phyloP scores from a whole-genome alignment of 768 basidiomycete genomes.

The Lentinus tigrinus region DNA sequence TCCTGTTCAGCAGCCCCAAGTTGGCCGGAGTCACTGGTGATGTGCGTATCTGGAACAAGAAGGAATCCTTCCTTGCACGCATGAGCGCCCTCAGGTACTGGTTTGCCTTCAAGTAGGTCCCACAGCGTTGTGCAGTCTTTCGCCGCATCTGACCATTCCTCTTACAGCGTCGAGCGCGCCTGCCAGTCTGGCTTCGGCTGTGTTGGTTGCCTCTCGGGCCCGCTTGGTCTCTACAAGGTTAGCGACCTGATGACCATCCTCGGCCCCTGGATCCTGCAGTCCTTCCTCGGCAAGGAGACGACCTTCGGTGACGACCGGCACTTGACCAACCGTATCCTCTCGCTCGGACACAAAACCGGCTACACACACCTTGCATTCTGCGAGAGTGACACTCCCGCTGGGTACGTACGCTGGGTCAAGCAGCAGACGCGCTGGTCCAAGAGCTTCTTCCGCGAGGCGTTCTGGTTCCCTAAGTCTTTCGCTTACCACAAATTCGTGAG shows the following conservation, averaged over 20 bases:
- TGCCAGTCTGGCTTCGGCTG: conserved; percentile 17
- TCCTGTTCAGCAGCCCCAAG: conserved; percentile 17
- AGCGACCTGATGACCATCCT: conserved; percentile 13
- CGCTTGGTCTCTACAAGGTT: conserved; percentile 12
- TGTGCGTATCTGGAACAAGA: conserved; percentile 20
- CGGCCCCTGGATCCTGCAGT: conserved; percentile 17
- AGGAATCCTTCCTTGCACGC: conserved; percentile 22
- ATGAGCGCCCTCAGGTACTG: conserved; percentile 23
- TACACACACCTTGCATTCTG: conserved; percentile 22
- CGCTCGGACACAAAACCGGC: conserved; percentile 18
- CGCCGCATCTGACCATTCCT: too few relatives aligned
- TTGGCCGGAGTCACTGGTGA: conserved; percentile 23
- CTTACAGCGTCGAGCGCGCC: conserved; percentile 6
- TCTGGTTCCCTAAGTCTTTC: conserved; percentile 19
- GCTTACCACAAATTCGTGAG: conserved; percentile 16
- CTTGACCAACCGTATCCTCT: conserved; percentile 13
- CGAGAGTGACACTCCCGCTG: conserved; percentile 21
- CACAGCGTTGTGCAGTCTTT: too few relatives aligned
- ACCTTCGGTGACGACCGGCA: conserved; percentile 14
- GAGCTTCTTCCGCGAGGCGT: conserved; percentile 23
- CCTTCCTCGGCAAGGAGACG: conserved; percentile 11
- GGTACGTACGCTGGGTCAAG: conserved; percentile 26
- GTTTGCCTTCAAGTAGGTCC: conserved; percentile 21
- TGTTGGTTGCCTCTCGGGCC: conserved; percentile 15
- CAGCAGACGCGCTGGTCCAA: conserved; percentile 27